These are phyloP conservation scores for Urochloa ruziziensis DNA, from an alignment of 176 grass and related monocot genomes.

Conservation along the genomic window DNA sequence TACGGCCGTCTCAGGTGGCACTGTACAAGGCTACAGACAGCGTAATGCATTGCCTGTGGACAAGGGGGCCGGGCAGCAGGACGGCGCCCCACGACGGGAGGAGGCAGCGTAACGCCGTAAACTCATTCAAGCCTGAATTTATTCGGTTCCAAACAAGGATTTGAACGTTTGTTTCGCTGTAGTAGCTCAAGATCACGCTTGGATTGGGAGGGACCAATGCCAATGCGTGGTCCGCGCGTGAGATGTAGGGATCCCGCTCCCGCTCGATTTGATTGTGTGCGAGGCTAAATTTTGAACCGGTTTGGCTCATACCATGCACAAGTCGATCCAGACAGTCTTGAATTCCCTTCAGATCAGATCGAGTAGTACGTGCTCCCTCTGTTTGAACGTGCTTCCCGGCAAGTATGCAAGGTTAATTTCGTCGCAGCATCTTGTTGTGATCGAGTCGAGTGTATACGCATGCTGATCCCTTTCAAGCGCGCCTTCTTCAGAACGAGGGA, in stretches of 20 bases:
- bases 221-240: neutral
- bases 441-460: neutral
- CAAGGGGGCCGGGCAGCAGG: too few species aligned
- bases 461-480: neutral
- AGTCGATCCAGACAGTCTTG: too few species aligned
- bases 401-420: neutral
- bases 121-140: constrained; percentile 11
- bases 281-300: neutral
- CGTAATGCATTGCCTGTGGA: too few species aligned
- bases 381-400: constrained; percentile 7
- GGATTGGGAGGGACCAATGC: constrained; percentile 17
- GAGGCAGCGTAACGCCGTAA: neutral
- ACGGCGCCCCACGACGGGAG: neutral
- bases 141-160: constrained; percentile 20
- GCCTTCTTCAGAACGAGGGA: neutral
- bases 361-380: neutral
- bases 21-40: neutral
- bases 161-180: constrained; percentile 16
- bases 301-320: neutral
- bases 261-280: neutral
- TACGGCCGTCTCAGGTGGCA: neutral
- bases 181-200: neutral
- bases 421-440: neutral
- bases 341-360: neutral
- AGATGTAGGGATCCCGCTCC: neutral